phyloP scores from a whole-genome alignment of 352 stramenopile species.

The Globisporangium abappressorium region DNA sequence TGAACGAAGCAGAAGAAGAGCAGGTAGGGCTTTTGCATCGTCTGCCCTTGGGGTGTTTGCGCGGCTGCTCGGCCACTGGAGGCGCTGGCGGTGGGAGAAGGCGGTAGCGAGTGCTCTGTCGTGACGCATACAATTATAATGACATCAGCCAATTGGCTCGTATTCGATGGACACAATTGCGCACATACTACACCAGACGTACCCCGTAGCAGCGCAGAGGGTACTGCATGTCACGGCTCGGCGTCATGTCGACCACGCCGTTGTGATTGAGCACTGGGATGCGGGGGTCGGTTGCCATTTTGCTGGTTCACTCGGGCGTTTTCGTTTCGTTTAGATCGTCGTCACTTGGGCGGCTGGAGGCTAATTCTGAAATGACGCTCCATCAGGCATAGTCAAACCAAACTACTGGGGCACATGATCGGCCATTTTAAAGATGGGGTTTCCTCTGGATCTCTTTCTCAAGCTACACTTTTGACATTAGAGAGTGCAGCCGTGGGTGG shows the following conservation, averaged over 20 bases:
- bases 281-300: background rate
- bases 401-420: background rate
- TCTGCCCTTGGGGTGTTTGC: background rate
- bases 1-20: background rate
- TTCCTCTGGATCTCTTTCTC: background rate
- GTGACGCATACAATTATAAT: background rate
- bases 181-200: background rate
- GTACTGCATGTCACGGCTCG: background rate
- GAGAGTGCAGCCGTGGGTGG: background rate
- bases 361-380: slow-evolving; percentile 5
- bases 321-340: background rate
- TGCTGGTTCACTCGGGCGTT: background rate
- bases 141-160: background rate
- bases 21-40: background rate
- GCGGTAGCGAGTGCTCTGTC: background rate
- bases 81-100: background rate
- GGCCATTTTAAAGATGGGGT: background rate
- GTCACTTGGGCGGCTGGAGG: background rate
- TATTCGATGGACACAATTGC: background rate
- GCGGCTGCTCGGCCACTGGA: background rate
- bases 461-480: background rate
- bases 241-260: background rate
- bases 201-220: slow-evolving; percentile 1
- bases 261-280: slow-evolving; percentile 9
- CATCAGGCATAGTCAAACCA: background rate